A percentile compares a stretch with the other conserved stretches of the same genome.
phyloP scores from a whole-genome alignment of 2,329 filamentous ascomycete species.

The Clathrospora elynae region DNA sequence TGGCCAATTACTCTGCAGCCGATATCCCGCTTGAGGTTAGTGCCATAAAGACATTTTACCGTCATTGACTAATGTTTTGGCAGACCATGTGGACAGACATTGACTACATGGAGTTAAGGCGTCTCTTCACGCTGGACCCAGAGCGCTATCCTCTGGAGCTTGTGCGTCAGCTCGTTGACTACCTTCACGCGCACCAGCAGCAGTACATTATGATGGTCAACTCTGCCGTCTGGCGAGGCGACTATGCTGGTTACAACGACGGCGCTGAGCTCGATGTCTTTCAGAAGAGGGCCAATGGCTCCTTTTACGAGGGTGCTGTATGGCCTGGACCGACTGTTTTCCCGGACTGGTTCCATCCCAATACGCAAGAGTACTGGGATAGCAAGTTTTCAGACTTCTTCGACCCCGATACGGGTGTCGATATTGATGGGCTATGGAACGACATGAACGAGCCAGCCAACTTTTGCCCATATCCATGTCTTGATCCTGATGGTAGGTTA shows the following conservation, averaged over 20 bases:
- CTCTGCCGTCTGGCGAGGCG: constrained; percentile 59
- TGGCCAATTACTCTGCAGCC: constrained; percentile 69
- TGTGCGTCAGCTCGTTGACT: constrained; percentile 67
- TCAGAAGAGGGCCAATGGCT: constrained; percentile 60
- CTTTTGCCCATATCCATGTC: constrained; percentile 55
- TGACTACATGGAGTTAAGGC: constrained; percentile 68
- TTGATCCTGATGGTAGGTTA: constrained; percentile 41
- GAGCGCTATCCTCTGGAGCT: constrained; percentile 65
- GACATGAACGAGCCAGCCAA: constrained; percentile 48
- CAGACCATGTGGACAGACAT: constrained; percentile 77
- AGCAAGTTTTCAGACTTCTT: constrained; percentile 72
- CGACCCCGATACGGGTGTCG: constrained; percentile 64
- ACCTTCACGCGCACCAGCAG: constrained; percentile 69
- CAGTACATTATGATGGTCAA: constrained; percentile 82
- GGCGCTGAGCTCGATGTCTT: constrained; percentile 63
- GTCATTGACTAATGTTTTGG: constrained; percentile 36
- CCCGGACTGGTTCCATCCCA: constrained; percentile 76
- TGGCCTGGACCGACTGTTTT: constrained; percentile 77
- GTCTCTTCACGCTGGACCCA: constrained; percentile 68
- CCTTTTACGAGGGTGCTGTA: constrained; percentile 67
- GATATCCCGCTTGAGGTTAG: constrained; percentile 58
- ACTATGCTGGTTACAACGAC: constrained; percentile 63
- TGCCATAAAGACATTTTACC: neutral
- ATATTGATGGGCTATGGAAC: constrained; percentile 74
- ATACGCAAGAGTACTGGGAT: constrained; percentile 70